Percentiles rank a stretch among this genome's conserved stretches.
Evolutionary conservation across 768 basidiomycete species (phyloP).

Genomic region (Galerina marginata): DNA sequence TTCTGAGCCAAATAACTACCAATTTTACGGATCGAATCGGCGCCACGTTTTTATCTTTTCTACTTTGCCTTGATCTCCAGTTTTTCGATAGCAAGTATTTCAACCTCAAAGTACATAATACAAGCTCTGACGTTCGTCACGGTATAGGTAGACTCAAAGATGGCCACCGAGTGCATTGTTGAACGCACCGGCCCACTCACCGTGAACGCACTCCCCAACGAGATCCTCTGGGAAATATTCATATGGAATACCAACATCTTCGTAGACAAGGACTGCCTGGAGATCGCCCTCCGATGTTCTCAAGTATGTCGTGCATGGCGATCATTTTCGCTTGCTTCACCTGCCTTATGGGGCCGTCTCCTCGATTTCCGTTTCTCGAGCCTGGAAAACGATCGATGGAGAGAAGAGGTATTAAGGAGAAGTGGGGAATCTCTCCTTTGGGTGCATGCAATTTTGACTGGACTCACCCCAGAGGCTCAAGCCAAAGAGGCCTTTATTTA

Average conservation of each 20-base stretch:
- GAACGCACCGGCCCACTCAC: no score
- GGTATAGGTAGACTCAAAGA: no score
- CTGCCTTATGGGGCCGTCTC: slow-evolving; percentile 1
- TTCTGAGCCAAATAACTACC: no score
- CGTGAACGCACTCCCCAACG: neutral
- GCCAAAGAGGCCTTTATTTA: neutral
- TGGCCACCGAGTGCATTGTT: no score
- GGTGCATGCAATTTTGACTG: neutral
- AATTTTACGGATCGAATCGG: no score
- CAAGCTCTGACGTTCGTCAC: no score
- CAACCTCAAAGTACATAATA: no score
- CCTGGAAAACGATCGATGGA: neutral
- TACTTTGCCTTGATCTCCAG: no score
- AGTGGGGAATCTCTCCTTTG: neutral
- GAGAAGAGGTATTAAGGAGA: neutral
- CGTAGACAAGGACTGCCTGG: neutral
- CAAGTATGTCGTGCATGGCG: slow-evolving; percentile 2
- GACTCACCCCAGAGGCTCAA: no score
- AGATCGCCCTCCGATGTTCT: neutral
- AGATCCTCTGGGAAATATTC: neutral
- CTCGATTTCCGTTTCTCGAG: neutral
- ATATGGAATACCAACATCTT: neutral
- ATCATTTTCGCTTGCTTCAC: neutral
- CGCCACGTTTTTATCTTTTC: no score
- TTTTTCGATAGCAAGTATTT: no score